phyloP scores from a whole-genome alignment of 192 early-diverging fungal genomes.

The Gryganskiella cystojenkinii region DNA sequence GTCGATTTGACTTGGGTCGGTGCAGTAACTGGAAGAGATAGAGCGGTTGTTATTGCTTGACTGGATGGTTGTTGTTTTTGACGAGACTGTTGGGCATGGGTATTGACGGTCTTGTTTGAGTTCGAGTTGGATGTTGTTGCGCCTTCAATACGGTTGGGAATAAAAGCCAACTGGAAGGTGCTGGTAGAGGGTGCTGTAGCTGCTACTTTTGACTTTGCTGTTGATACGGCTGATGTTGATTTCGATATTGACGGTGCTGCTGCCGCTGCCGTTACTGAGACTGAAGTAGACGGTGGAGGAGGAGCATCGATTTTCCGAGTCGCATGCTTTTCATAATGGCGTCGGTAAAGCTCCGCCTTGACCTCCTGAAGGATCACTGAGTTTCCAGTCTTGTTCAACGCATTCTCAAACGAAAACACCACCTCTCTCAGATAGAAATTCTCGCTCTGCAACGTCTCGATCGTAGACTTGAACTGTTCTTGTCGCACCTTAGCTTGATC shows the following conservation, averaged over 20 bases:
- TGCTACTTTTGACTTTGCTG: slow-evolving; percentile 3
- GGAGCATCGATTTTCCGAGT: slow-evolving; percentile 8
- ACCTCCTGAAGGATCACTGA: slow-evolving; percentile 35
- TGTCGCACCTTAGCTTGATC: slow-evolving; percentile 44
- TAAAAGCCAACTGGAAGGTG: neutral
- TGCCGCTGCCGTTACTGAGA: neutral
- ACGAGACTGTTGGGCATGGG: no score
- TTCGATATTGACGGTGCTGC: neutral
- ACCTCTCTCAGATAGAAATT: slow-evolving; percentile 59
- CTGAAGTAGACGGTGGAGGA: neutral
- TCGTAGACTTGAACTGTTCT: slow-evolving; percentile 26
- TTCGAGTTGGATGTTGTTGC: no score
- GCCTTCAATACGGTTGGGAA: no score
- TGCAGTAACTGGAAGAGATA: neutral
- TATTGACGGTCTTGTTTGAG: no score
- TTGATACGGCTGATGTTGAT: slow-evolving; percentile 9
- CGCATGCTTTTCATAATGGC: slow-evolving; percentile 45
- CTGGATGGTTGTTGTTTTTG: neutral
- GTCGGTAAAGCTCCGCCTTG: slow-evolving; percentile 45
- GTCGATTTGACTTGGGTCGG: neutral
- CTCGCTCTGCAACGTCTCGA: slow-evolving; percentile 53
- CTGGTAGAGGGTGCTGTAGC: neutral
- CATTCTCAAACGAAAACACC: slow-evolving; percentile 55
- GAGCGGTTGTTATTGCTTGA: neutral
- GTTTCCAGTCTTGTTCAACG: slow-evolving; percentile 36